Percentiles rank a stretch among this genome's conserved stretches.
These are phyloP conservation scores for Halophytophthora polymorphica DNA, from an alignment of 352 stramenopile genomes.

Conservation along the genomic window DNA sequence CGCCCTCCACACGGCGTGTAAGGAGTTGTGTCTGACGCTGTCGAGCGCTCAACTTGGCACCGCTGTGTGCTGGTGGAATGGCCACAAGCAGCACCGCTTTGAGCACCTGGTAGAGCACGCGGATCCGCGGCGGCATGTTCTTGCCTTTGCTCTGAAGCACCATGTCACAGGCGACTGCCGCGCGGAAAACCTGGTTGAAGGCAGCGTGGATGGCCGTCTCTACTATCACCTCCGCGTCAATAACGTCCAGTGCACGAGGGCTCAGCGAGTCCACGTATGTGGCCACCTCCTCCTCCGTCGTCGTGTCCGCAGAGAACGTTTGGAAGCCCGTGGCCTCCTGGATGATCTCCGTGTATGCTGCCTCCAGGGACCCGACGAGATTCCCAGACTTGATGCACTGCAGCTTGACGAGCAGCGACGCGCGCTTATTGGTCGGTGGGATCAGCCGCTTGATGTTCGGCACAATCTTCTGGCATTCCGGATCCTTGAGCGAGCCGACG, in stretches of 20 bases:
- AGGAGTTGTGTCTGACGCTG: constrained; percentile 42
- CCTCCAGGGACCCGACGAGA: constrained; percentile 29
- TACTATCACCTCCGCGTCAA: constrained; percentile 60
- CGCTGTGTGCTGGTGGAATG: constrained; percentile 7
- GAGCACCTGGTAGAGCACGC: constrained; percentile 58
- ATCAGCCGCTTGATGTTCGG: constrained; percentile 50
- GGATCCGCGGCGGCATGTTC: constrained; percentile 36
- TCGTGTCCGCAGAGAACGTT: constrained; percentile 27
- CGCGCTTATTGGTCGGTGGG: constrained; percentile 34
- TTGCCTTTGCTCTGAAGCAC: constrained; percentile 55
- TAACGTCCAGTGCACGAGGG: constrained; percentile 13
- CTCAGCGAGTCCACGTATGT: constrained; percentile 34
- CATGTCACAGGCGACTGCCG: constrained; percentile 42
- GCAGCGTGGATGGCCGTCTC: constrained; percentile 55
- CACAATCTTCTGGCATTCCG: constrained; percentile 75
- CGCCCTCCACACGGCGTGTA: constrained; percentile 52
- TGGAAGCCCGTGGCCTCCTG: constrained; percentile 49
- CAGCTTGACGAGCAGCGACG: constrained; percentile 52
- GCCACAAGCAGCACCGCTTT: constrained; percentile 38
- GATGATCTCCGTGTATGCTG: constrained; percentile 60
- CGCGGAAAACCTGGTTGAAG: constrained; percentile 29
- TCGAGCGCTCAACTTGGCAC: constrained; percentile 18
- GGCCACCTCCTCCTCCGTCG: constrained; percentile 32
- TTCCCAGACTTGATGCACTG: constrained; percentile 63
- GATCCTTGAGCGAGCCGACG: constrained; percentile 68